Base-by-base conservation (phyloP, 2,329 filamentous ascomycete genomes). In the Microcyclospora tardicrescens region DNA sequence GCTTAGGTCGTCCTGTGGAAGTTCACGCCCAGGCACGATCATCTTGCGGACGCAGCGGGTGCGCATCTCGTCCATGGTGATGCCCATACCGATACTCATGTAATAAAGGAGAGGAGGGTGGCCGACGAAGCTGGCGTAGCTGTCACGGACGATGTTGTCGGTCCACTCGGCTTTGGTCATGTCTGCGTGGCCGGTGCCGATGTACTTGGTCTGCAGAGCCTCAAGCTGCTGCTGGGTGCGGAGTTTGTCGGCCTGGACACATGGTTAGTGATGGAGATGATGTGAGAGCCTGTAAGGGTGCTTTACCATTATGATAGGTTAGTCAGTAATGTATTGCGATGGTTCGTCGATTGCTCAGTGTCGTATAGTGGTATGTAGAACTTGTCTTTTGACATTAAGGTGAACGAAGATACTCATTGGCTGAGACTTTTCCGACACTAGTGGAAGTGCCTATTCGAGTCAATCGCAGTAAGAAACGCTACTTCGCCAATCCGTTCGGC, bases 121-220 rank as follows among this genome's bases (percentile, higher is more conserved):
- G 14, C 91, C 91, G 47, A 91, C 74, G 54, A 93, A 87, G 46
- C 79, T 86, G 14, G 86, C 77, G 59, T 89, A 87, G 15, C 81
- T 93, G 67, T 98, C 91, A 60, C 91, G 86, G 58, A 86, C 76
- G 58, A 96, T 89, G 67, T 96, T 98, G 43, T 83, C 87, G 36
- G 81, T 81, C 86, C 87, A 98, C 66, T 98, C 91, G 78, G 91
- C 91, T 62, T 85, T 93, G 16, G 86, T 93, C 11, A 89, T 96
- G 66, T 98, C 91, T 33, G 89, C 84, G 62, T 95, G 87, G 16
- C 91, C 91, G 3, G 91, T 96, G 51, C 91, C 91, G 55, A 98
- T 73, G 68, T 91, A 95, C 56, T 93, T 93, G 56, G 87, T 81
- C 65, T 98, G 91, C 13, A 96, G 82, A 48, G 86, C 81, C 65